A percentile compares a stretch with the other conserved stretches of the same genome.
phyloP scores from a whole-genome alignment of 176 grass and related monocot genomes.

The barley (Hordeum vulgare) region DNA sequence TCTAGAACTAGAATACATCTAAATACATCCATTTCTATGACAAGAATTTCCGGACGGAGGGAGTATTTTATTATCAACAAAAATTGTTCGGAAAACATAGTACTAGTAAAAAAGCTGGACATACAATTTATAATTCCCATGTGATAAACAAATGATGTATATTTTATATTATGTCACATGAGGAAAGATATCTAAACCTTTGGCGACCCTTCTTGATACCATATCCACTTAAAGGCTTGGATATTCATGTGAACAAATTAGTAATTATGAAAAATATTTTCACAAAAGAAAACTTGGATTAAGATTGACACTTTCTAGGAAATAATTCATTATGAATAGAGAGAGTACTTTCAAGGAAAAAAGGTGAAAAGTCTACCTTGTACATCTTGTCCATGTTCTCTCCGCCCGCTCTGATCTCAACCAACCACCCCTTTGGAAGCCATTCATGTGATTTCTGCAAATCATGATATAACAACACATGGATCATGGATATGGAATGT shows the following conservation, averaged over 20 bases:
- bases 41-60: too few relatives aligned
- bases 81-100: not conserved
- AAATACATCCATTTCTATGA: too few relatives aligned
- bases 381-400: slow-evolving; percentile 36
- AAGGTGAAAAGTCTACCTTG: slow-evolving; percentile 25
- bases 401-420: slow-evolving; percentile 36
- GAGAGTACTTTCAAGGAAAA: not conserved
- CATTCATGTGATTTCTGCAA: not conserved
- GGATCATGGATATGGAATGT: not conserved
- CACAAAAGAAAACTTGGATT: not conserved
- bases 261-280: not conserved
- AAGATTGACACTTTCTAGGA: not conserved
- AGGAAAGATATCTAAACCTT: not conserved
- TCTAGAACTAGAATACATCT: too few relatives aligned
- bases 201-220: not conserved
- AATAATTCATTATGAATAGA: not conserved
- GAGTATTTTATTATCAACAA: too few relatives aligned
- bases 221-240: not conserved
- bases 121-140: not conserved
- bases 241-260: not conserved
- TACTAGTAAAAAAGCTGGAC: not conserved
- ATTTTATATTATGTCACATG: not conserved
- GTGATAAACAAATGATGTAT: not conserved
- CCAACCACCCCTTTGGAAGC: slow-evolving; percentile 27
- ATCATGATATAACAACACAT: not conserved